A percentile compares a stretch with the other conserved stretches of the same genome.
phyloP scores from a whole-genome alignment of 148 eudicot genomes.

The Rhododendron ovatum region DNA sequence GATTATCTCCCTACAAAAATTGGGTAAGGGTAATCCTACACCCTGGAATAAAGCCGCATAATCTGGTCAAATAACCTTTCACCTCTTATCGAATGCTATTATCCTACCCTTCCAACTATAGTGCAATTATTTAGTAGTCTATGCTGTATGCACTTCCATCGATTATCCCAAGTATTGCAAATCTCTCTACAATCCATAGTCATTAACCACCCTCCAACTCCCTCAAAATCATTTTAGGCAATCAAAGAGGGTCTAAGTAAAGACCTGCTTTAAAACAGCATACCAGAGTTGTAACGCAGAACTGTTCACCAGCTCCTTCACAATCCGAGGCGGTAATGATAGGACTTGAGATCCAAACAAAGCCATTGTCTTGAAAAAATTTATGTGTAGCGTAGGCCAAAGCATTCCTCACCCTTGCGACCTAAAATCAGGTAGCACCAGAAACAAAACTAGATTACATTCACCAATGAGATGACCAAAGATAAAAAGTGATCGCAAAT shows the following conservation, averaged over 20 bases:
- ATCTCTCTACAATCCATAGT: neutral
- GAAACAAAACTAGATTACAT: slow-evolving; percentile 13
- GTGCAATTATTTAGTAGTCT: neutral
- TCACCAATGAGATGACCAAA: neutral
- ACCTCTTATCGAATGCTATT: neutral
- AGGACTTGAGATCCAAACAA: slow-evolving; percentile 97
- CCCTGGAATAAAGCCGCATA: neutral
- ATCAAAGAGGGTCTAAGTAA: neutral
- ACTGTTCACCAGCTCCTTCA: slow-evolving; percentile 99
- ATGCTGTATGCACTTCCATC: neutral
- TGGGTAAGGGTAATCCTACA: neutral
- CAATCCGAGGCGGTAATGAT: slow-evolving; percentile 96
- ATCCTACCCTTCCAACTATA: neutral
- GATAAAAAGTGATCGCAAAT: neutral
- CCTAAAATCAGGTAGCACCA: slow-evolving; percentile 53
- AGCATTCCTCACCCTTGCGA: slow-evolving; percentile 95
- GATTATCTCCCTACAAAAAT: no score
- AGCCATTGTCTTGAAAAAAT: slow-evolving; percentile 96
- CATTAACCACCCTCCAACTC: neutral
- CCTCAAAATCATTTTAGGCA: neutral
- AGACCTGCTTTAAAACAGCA: slow-evolving; percentile 20
- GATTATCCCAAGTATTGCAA: neutral
- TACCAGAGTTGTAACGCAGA: slow-evolving; percentile 98
- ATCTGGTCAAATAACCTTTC: neutral
- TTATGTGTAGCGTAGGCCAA: slow-evolving; percentile 92